phyloP scores from a whole-genome alignment of 345 rosid species.

The Anacardium occidentale region DNA sequence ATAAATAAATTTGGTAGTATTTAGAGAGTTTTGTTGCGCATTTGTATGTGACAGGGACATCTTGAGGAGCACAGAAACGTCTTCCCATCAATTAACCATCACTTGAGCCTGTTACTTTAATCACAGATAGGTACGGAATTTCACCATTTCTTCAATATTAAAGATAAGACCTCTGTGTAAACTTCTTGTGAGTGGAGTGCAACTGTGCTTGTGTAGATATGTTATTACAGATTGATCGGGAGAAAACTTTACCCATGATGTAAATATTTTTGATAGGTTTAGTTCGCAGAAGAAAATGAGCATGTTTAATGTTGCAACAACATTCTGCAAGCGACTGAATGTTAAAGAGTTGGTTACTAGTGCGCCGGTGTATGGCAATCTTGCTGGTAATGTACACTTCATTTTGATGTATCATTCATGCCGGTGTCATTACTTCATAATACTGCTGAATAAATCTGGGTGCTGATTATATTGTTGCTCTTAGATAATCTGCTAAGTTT shows the following conservation, averaged over 20 bases:
- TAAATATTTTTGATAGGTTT: not conserved
- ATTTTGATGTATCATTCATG: conserved; percentile 1
- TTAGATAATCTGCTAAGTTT: conserved; percentile 59
- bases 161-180: not conserved
- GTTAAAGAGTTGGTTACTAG: conserved; percentile 45
- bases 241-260: not conserved
- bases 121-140: not conserved
- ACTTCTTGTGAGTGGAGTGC: not conserved
- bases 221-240: not conserved
- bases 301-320: conserved; percentile 28
- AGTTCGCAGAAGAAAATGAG: not conserved
- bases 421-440: not conserved
- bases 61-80: not conserved
- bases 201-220: not conserved
- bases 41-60: too few species aligned
- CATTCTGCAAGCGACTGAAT: conserved; percentile 45
- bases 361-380: conserved; percentile 40
- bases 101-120: not conserved
- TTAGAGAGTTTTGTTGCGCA: too few species aligned
- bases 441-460: not conserved
- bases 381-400: conserved; percentile 34
- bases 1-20: too few species aligned
- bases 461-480: conserved; percentile 1
- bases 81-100: not conserved
- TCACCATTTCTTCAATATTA: not conserved